Conservation (phyloP, 345 rosid species). For the Streptanthus diversifolius region DNA sequence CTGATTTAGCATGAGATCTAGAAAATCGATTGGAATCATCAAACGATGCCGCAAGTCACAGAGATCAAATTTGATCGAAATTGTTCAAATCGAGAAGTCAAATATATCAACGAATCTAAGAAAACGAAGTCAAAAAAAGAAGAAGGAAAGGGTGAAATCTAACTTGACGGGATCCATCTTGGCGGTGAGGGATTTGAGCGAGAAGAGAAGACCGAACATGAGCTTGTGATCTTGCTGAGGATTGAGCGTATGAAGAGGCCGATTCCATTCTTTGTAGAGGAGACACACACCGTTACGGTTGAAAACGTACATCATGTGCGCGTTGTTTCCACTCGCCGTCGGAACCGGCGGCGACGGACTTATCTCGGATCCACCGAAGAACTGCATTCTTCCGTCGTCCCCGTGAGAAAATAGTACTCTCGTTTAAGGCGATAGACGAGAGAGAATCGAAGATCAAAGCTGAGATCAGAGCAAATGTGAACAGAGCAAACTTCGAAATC, state of each 20-base stretch:
- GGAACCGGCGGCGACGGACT: slow-evolving; percentile 82
- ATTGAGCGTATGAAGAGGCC: slow-evolving; percentile 79
- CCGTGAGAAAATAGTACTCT: not conserved
- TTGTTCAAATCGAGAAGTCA: not conserved
- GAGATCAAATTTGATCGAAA: not conserved
- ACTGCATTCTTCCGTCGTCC: slow-evolving; percentile 53
- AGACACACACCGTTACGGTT: slow-evolving; percentile 86
- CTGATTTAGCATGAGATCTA: no score
- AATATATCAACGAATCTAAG: not conserved
- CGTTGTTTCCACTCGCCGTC: slow-evolving; percentile 74
- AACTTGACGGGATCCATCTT: slow-evolving; percentile 93
- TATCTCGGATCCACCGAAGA: slow-evolving; percentile 88
- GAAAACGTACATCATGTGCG: slow-evolving; percentile 82
- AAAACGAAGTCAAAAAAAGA: no score
- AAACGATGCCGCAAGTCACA: not conserved
- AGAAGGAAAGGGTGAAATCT: not conserved
- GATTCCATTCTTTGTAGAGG: slow-evolving; percentile 87
- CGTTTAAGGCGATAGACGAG: no score
- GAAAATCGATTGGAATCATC: not conserved
- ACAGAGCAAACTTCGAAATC: not conserved
- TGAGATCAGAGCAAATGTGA: slow-evolving; percentile 11
- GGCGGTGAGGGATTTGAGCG: slow-evolving; percentile 91
- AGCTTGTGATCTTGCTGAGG: slow-evolving; percentile 92
- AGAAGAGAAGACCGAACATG: slow-evolving; percentile 97
- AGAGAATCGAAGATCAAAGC: no score